These are phyloP conservation scores for Coemansia sp. DNA, from an alignment of 192 early-diverging fungal species.

Conservation along the genomic window DNA sequence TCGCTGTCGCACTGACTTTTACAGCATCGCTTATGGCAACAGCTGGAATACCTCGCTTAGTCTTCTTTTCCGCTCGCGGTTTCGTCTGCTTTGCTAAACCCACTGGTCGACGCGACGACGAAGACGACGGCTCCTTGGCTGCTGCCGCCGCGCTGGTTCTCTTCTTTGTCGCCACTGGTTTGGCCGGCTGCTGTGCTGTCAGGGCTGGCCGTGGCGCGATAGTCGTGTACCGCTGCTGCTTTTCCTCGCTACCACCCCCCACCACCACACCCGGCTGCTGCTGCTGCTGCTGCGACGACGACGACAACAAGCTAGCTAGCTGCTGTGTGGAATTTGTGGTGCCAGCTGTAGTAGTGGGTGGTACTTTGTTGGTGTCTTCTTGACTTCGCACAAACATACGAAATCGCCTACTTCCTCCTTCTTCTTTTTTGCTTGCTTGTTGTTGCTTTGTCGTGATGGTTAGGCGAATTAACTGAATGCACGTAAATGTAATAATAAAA, in stretches of 20 bases:
- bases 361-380: slow-evolving; percentile 9
- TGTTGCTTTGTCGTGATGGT: too few species aligned
- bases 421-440: not conserved
- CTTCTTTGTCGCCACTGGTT: not conserved
- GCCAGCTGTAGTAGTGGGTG: not conserved
- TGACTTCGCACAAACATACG: slow-evolving; percentile 33
- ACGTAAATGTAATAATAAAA: slow-evolving; percentile 7
- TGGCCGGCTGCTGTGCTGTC: slow-evolving; percentile 1
- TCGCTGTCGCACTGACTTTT: not conserved
- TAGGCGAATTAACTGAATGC: not conserved
- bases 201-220: slow-evolving; percentile 24
- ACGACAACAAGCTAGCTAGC: too few species aligned
- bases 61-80: not conserved
- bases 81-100: slow-evolving; percentile 1
- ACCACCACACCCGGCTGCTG: not conserved
- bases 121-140: slow-evolving; percentile 12
- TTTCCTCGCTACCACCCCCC: not conserved
- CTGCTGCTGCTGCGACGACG: too few species aligned
- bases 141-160: not conserved
- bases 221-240: not conserved
- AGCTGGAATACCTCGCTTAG: not conserved
- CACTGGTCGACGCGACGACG: slow-evolving; percentile 1
- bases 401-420: not conserved
- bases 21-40: not conserved
- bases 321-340: not conserved